Conservation (phyloP, 768 basidiomycete genomes). For the Lactarius quietus region DNA sequence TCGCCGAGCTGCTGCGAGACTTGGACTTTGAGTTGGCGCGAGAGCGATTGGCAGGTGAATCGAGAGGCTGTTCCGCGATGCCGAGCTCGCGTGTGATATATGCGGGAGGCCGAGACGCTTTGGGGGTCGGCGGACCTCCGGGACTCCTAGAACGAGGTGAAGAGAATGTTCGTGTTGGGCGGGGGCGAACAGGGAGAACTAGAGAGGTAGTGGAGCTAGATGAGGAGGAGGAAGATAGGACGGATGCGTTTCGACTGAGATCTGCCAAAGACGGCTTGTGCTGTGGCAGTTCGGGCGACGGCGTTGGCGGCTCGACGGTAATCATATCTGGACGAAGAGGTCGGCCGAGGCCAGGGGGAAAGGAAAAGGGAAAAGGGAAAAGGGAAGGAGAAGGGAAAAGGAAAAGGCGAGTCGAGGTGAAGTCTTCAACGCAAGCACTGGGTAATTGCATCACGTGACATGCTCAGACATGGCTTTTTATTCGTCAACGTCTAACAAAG, state of each 20-base stretch:
- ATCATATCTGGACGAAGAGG: conserved; percentile 33
- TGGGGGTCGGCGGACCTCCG: conserved; percentile 38
- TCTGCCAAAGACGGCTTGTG: conserved; percentile 48
- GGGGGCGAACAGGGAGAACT: conserved; percentile 41
- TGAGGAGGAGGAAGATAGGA: conserved; percentile 61
- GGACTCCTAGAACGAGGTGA: conserved; percentile 60
- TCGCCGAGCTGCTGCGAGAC: conserved; percentile 46
- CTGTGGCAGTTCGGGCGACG: conserved; percentile 33
- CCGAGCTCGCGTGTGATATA: conserved; percentile 61
- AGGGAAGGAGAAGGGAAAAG: background rate
- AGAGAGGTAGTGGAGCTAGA: conserved; percentile 40
- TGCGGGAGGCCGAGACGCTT: conserved; percentile 43
- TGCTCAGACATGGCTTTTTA: background rate
- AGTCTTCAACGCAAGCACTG: background rate
- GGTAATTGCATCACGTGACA: background rate
- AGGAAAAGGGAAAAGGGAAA: background rate
- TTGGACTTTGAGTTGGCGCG: conserved; percentile 35
- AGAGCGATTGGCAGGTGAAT: conserved; percentile 25
- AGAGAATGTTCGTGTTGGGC: conserved; percentile 59
- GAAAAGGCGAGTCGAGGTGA: background rate
- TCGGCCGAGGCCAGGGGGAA: background rate
- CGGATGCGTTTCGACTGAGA: conserved; percentile 72
- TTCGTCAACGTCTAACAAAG: no score
- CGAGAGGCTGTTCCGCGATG: conserved; percentile 32
- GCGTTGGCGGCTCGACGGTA: conserved; percentile 34